A percentile compares a stretch with the other conserved stretches of the same genome.
Evolutionary conservation across 2,329 filamentous ascomycete species (phyloP).

Genomic region (Claviceps sp.): DNA sequence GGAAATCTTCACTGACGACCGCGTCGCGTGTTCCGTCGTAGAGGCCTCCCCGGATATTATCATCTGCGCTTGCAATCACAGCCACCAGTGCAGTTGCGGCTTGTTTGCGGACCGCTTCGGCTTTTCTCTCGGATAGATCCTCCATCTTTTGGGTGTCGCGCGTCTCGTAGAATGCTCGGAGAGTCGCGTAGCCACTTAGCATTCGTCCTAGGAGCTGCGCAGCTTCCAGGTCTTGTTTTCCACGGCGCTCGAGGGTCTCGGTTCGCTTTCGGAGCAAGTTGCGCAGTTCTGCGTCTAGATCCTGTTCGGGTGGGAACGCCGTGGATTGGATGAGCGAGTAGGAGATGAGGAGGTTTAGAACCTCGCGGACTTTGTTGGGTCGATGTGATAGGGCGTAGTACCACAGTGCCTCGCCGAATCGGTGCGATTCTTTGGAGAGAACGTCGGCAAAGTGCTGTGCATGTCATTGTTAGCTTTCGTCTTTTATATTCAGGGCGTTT

Average conservation of each 20-base stretch:
- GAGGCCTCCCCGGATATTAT: slow-evolving; percentile 82
- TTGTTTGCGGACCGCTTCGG: slow-evolving; percentile 50
- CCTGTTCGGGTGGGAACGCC: slow-evolving; percentile 56
- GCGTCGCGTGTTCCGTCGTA: slow-evolving; percentile 71
- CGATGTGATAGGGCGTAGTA: slow-evolving; percentile 84
- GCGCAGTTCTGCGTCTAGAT: slow-evolving; percentile 61
- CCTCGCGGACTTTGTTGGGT: slow-evolving; percentile 64
- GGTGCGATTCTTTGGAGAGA: slow-evolving; percentile 56
- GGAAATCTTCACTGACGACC: slow-evolving; percentile 77
- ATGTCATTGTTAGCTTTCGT: slow-evolving; percentile 13
- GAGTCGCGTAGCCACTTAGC: slow-evolving; percentile 82
- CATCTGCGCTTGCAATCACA: slow-evolving; percentile 75
- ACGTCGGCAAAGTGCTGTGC: slow-evolving; percentile 60
- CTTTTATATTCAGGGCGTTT: neutral
- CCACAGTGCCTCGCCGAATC: slow-evolving; percentile 76
- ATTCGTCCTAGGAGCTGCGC: slow-evolving; percentile 73
- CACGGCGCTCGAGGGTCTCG: slow-evolving; percentile 56
- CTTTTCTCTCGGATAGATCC: slow-evolving; percentile 21
- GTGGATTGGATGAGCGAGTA: slow-evolving; percentile 77
- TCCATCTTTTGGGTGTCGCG: slow-evolving; percentile 42
- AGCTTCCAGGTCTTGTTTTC: slow-evolving; percentile 63
- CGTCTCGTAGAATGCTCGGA: slow-evolving; percentile 83
- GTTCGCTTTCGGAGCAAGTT: slow-evolving; percentile 60
- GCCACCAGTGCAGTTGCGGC: slow-evolving; percentile 63
- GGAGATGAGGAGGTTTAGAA: slow-evolving; percentile 76